A percentile compares a stretch with the other conserved stretches of the same genome.
Conservation (phyloP, 2,329 filamentous ascomycete species). For the Aureobasidium pullulans region DNA sequence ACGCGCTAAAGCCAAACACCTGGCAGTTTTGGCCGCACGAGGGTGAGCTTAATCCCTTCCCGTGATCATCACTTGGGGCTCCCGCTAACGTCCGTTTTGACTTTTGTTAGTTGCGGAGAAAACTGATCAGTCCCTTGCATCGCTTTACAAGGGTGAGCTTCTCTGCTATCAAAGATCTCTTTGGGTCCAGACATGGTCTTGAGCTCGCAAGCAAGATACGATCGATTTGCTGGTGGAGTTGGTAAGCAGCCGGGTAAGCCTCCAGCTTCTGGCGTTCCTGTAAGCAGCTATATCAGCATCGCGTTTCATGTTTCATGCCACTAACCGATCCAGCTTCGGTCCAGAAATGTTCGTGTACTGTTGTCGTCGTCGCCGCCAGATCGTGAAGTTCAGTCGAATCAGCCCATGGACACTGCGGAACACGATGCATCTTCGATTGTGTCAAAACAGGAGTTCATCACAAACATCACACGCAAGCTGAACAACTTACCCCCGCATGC, state of each 20-base stretch:
- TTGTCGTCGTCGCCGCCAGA: background rate
- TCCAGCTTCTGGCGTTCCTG: background rate
- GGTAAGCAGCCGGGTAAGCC: background rate
- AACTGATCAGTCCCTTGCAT: constrained; percentile 11
- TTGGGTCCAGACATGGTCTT: background rate
- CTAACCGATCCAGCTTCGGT: background rate
- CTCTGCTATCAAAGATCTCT: background rate
- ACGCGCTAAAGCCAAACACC: constrained; percentile 4
- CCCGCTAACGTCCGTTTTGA: constrained; percentile 13
- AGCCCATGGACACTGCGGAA: background rate
- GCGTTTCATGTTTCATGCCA: background rate
- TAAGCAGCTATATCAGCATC: background rate
- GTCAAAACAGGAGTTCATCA: background rate
- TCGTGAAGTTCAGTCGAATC: background rate
- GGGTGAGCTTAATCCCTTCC: constrained; percentile 12
- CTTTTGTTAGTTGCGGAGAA: constrained; percentile 11
- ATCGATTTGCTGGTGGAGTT: background rate
- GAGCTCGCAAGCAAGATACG: background rate
- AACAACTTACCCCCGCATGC: background rate
- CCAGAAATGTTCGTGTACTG: background rate
- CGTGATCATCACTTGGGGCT: constrained; percentile 2
- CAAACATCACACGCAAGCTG: background rate
- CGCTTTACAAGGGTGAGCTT: background rate
- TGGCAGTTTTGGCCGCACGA: constrained; percentile 12
- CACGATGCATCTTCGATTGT: background rate